Conservation (phyloP, 2,329 filamentous ascomycete genomes). For the Cytospora piceicola region DNA sequence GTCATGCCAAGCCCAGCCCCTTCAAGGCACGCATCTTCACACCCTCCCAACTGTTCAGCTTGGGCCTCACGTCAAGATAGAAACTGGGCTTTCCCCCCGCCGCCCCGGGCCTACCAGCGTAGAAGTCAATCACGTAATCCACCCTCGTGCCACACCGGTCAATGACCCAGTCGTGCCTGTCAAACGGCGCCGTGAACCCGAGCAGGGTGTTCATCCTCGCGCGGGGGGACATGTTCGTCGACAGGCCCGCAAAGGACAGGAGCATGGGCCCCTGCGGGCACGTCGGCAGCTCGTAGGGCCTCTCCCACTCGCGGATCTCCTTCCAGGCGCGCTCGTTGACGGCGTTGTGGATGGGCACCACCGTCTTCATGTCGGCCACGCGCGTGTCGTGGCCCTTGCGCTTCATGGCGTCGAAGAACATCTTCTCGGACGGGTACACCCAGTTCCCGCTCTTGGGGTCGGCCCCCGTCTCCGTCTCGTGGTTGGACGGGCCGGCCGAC, state of each 20-base stretch:
- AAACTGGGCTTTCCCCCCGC: constrained; percentile 57
- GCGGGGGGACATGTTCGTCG: constrained; percentile 72
- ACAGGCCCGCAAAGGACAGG: constrained; percentile 79
- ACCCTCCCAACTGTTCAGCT: constrained; percentile 70
- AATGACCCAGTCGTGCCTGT: constrained; percentile 96
- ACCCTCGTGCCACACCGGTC: constrained; percentile 84
- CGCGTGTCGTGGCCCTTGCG: constrained; percentile 79
- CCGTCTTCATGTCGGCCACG: constrained; percentile 80
- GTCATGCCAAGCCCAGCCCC: constrained; percentile 53
- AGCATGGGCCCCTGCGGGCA: constrained; percentile 79
- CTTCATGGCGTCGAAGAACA: constrained; percentile 97
- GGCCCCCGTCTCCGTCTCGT: constrained; percentile 76
- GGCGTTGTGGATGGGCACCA: constrained; percentile 97
- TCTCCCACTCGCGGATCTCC: constrained; percentile 90
- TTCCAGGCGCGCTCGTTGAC: constrained; percentile 97
- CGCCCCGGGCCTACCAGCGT: constrained; percentile 66
- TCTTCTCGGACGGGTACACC: constrained; percentile 95
- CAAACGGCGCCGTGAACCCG: constrained; percentile 91
- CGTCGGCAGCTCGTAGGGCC: constrained; percentile 58
- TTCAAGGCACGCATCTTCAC: constrained; percentile 66
- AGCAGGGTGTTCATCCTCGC: constrained; percentile 81
- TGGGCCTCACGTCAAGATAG: constrained; percentile 70
- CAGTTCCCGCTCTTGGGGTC: constrained; percentile 79
- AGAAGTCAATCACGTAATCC: constrained; percentile 98
- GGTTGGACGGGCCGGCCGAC: constrained; percentile 58